Evolutionary conservation across 1,284 basidiomycete genomes (phyloP).

Genomic region (Cystobasidium slooffiae): DNA sequence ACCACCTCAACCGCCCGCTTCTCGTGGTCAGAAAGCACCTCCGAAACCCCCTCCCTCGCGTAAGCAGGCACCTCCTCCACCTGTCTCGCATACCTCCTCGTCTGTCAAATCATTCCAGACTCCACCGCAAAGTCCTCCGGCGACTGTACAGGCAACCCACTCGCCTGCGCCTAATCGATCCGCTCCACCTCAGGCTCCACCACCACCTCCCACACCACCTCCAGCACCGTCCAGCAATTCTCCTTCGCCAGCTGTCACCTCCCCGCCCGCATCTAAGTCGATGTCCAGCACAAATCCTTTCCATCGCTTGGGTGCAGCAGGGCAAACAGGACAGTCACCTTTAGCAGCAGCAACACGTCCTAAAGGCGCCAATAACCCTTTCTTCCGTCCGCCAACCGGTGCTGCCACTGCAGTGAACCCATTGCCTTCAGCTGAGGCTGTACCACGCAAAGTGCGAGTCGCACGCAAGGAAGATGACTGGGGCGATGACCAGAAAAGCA

Average conservation of each 20-base stretch:
- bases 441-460: slow-evolving; percentile 23
- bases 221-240: slow-evolving; percentile 46
- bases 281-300: slow-evolving; percentile 40
- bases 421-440: slow-evolving; percentile 25
- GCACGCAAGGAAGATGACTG: slow-evolving; percentile 69
- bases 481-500: slow-evolving; percentile 70
- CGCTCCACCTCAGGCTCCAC: background rate
- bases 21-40: slow-evolving; percentile 43
- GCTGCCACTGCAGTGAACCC: slow-evolving; percentile 45
- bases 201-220: slow-evolving; percentile 14
- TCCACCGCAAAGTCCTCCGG: too few relatives aligned
- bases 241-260: slow-evolving; percentile 42
- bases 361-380: slow-evolving; percentile 52
- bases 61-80: slow-evolving; percentile 27
- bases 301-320: slow-evolving; percentile 25
- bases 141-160: too few relatives aligned
- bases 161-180: too few relatives aligned
- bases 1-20: slow-evolving; percentile 55
- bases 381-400: slow-evolving; percentile 49
- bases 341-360: background rate
- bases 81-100: background rate
- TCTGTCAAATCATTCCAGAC: background rate
- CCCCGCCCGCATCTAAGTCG: slow-evolving; percentile 59
- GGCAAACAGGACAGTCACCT: slow-evolving; percentile 32
- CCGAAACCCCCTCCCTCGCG: slow-evolving; percentile 51